These are phyloP conservation scores for Pterulicium gracile DNA, from an alignment of 1,284 basidiomycete species.

Conservation along the genomic window DNA sequence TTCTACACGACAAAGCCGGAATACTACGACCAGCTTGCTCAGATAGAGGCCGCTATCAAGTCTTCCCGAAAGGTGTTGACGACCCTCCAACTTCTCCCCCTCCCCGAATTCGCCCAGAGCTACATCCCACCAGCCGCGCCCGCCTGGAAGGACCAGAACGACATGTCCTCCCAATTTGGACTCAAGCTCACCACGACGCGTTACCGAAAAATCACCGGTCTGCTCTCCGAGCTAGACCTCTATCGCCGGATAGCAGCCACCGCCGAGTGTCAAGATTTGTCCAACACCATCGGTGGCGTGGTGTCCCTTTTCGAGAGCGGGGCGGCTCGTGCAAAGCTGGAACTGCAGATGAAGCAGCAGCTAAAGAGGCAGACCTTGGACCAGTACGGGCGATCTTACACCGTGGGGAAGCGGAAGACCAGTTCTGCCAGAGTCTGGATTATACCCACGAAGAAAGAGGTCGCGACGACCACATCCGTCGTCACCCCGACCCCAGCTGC, in stretches of 20 bases:
- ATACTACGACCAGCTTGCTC: conserved; percentile 66
- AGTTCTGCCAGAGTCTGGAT: conserved; percentile 89
- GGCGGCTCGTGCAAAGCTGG: conserved; percentile 9
- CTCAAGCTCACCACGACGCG: conserved; percentile 61
- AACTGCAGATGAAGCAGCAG: neutral
- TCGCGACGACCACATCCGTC: conserved; percentile 7
- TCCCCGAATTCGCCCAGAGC: conserved; percentile 60
- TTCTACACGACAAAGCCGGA: conserved; percentile 84
- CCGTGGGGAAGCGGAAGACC: conserved; percentile 78
- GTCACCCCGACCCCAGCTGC: conserved; percentile 11
- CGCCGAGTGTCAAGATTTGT: conserved; percentile 53
- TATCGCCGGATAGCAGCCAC: conserved; percentile 59
- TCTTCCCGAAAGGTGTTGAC: conserved; percentile 52
- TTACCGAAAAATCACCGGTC: conserved; percentile 55
- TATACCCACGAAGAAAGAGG: conserved; percentile 51
- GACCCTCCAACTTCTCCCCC: conserved; percentile 61
- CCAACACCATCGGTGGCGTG: conserved; percentile 39
- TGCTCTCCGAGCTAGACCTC: conserved; percentile 66
- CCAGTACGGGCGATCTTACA: conserved; percentile 70
- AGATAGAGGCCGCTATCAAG: conserved; percentile 58
- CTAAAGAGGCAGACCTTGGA: conserved; percentile 55
- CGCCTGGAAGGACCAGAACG: conserved; percentile 58
- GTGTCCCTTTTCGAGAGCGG: conserved; percentile 56
- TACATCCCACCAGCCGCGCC: conserved; percentile 47
- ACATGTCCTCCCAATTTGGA: conserved; percentile 48